These are phyloP conservation scores for Durio zibethinus DNA, from an alignment of 345 rosid species.

Conservation along the genomic window DNA sequence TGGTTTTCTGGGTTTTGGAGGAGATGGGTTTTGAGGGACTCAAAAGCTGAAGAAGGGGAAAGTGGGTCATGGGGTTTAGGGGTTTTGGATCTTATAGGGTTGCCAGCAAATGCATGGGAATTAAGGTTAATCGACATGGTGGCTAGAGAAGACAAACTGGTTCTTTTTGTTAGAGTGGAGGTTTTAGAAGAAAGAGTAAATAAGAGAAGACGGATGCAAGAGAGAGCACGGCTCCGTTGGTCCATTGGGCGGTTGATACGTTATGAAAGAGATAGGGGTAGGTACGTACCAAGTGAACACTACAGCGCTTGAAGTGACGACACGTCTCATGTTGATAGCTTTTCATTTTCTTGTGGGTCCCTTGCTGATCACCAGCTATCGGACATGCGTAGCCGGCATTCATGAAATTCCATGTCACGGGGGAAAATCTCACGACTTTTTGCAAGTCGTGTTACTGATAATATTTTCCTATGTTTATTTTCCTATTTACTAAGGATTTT, in stretches of 20 bases:
- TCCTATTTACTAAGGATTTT: no score
- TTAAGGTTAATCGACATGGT: conserved; percentile 61
- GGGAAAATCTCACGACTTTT: no score
- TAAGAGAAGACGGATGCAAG: conserved; percentile 11
- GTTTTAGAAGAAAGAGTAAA: conserved; percentile 29
- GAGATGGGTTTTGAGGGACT: conserved; percentile 31
- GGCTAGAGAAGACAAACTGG: conserved; percentile 16
- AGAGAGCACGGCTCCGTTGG: background rate
- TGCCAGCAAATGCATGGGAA: conserved; percentile 84
- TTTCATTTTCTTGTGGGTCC: background rate
- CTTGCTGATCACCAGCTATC: background rate
- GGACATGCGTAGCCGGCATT: background rate
- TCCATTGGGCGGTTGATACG: background rate
- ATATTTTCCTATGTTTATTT: no score
- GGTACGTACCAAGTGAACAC: conserved; percentile 10
- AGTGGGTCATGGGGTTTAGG: conserved; percentile 57
- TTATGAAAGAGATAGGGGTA: background rate
- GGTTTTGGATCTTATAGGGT: conserved; percentile 53
- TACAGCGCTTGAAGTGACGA: background rate
- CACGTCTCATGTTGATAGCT: conserved; percentile 10
- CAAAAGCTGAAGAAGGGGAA: conserved; percentile 54
- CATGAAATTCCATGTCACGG: background rate
- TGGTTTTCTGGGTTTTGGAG: background rate
- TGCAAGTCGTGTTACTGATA: no score
- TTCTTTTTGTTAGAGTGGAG: conserved; percentile 16